These are phyloP conservation scores for Immersiporthe knoxdaviesiana DNA, from an alignment of 2,329 filamentous ascomycete species.

Conservation along the genomic window DNA sequence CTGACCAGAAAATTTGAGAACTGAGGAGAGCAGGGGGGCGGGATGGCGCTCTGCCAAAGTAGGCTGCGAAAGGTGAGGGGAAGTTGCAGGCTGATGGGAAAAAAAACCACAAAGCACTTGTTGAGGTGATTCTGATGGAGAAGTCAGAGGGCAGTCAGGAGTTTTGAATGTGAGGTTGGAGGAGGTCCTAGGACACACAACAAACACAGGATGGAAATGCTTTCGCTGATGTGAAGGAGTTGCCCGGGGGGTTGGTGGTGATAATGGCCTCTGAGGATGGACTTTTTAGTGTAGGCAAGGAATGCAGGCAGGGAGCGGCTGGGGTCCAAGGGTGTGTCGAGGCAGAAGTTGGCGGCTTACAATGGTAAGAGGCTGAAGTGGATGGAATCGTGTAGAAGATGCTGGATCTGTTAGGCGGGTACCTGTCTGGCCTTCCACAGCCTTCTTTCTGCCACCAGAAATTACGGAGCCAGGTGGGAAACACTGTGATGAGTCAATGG, in stretches of 20 bases:
- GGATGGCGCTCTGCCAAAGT: neutral
- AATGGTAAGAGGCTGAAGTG: slow-evolving; percentile 25
- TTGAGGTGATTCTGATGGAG: neutral
- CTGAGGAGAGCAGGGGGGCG: neutral
- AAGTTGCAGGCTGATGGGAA: neutral
- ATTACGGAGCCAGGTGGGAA: too few relatives aligned
- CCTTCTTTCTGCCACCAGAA: slow-evolving; percentile 1
- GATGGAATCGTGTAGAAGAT: slow-evolving; percentile 28
- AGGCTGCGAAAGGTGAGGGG: neutral
- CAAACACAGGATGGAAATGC: neutral
- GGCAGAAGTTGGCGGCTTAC: slow-evolving; percentile 13
- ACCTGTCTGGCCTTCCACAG: neutral
- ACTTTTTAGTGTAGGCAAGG: slow-evolving; percentile 10
- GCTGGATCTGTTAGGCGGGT: slow-evolving; percentile 27
- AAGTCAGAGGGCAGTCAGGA: neutral
- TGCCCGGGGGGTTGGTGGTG: neutral
- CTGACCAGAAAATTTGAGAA: slow-evolving; percentile 21
- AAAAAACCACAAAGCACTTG: neutral
- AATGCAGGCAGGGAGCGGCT: neutral
- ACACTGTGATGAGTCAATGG: neutral
- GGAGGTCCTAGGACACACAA: neutral
- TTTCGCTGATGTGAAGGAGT: neutral
- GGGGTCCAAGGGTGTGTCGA: neutral
- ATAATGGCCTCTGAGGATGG: neutral
- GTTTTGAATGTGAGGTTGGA: neutral